Base-by-base conservation (phyloP, 805 yeast species). In the Candida nitratophila region DNA sequence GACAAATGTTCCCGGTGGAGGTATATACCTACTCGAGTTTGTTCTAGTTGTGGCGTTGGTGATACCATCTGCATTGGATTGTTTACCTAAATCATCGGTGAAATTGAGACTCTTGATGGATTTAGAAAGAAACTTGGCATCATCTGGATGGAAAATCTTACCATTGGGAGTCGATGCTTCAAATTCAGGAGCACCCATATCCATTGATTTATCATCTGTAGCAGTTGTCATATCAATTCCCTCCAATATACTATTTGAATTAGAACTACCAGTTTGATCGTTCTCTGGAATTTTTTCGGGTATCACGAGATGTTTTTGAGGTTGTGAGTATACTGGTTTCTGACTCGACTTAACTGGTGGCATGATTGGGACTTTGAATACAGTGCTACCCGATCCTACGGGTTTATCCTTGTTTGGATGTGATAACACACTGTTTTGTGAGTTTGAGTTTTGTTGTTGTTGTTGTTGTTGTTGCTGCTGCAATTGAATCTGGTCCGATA, bases 1-100 rank as follows among this genome's bases (percentile, higher is more conserved):
- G 42, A 86, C 66, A 61, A 84, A 83, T 3, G 83, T 75, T 4
- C 86, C 89, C 12, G 66, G 60, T 14, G 86, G 85, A 2, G 56
- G 37, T 15, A 16, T n/a, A 12, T 34, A 10, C 12, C 15, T 17
- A 4, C 14, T 11, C 4, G 32, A 29, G 24, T 19, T 34, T 34
- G 17, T 17, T 19, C 4, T n/a, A 9, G 3, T 24, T 7, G 6
- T 24, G 27, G 6, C 27, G 10, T 24, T 24, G 10, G 27, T 24
- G 27, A 24, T 24, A 24, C 10, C 10, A 24, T 24, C 27, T 24
- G 27, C 10, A 24, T n/a, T n/a, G n/a, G n/a, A n/a, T n/a, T 24
- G 27, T 24, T 24, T 24, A 10, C 10, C 10, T 10, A 24, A 24
- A 15, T 33, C 17, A 33, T 17, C 21, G 36, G 21, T 19, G n/a